These are phyloP conservation scores for Maudiozyma humilis DNA, from an alignment of 1,139 yeast species.

Conservation along the genomic window DNA sequence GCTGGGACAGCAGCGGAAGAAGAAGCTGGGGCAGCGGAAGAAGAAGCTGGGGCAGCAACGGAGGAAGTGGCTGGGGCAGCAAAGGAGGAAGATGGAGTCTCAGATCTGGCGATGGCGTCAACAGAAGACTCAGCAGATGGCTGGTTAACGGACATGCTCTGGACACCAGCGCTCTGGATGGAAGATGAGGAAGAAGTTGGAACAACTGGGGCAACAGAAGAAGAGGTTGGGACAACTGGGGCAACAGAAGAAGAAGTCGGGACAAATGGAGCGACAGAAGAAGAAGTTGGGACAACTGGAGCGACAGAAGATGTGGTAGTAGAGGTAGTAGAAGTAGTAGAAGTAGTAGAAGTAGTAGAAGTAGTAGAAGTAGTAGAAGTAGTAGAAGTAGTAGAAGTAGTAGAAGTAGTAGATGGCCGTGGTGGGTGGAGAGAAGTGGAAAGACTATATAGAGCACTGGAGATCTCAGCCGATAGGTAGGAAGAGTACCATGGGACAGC, in stretches of 20 bases:
- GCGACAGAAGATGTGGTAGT: background rate
- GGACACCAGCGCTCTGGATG: background rate
- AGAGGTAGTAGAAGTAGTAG: background rate
- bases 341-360: background rate
- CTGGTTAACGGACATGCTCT: background rate
- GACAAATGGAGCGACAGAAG: background rate
- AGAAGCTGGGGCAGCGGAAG: too few relatives aligned
- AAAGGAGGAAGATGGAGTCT: background rate
- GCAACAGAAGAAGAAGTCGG: background rate
- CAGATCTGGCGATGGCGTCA: background rate
- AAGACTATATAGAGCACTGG: background rate
- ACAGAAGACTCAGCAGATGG: background rate
- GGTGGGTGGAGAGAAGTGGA: background rate
- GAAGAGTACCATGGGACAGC: conserved; percentile 10
- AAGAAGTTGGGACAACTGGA: background rate
- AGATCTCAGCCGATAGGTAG: conserved; percentile 7
- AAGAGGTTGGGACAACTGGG: background rate
- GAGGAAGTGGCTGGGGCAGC: too few relatives aligned
- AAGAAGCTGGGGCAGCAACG: too few relatives aligned
- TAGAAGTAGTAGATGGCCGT: background rate
- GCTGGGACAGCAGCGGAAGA: background rate
- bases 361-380: background rate
- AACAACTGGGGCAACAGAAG: background rate
- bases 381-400: background rate
- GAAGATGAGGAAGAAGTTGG: background rate